Base-by-base conservation (phyloP, 1,139 yeast genomes). In the Kodamaea anthophila region DNA sequence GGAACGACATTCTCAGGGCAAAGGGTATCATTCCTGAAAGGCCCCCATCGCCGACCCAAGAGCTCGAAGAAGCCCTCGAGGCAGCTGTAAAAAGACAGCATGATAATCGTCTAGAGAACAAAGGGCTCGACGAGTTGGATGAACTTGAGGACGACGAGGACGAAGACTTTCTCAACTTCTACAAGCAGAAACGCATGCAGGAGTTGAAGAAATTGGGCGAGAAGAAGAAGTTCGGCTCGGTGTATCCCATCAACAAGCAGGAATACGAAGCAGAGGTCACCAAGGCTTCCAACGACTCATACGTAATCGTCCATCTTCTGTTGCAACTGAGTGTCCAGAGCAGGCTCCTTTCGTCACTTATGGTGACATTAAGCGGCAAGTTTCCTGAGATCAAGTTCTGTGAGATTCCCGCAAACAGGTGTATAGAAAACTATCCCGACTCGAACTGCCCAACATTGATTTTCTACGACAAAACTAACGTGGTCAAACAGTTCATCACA, bases 11-110 rank as follows among this genome's bases (percentile, higher is more conserved):
- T 41, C 67, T 91, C 28, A 66, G 99, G 40, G 72, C 75, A 5
- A 86, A 88, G 41, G 97, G 97, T 9, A 77, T 91, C 38, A 86
- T 91, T 31, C 98, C 98, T 0, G 88, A 85, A 50, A 77, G 80
- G 45, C 87, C 94, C 18, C 91, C 93, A 13, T 85, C 94, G 15
- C 95, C 96, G 9, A 74, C 94, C 0, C 85, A 73, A 25, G 83
- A 86, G 53, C 55, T 91, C 29, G 97, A 91, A 49, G 88, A 80
- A 42, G 94, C 94, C 2, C 57, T 88, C 26, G 91, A 83, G 23
- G 94, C 84, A 36, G 95, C 95, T 0, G 67, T 87, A 10, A 68
- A 66, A 33, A 71, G 63, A 36, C 95, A 86, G 43, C 88, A 81
- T 39, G 86, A 74, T 13, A 77, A 79, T 49, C 58, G 93, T 32